Base-by-base conservation (phyloP, 2,329 filamentous ascomycete genomes). In the Fusarium miscanthi region DNA sequence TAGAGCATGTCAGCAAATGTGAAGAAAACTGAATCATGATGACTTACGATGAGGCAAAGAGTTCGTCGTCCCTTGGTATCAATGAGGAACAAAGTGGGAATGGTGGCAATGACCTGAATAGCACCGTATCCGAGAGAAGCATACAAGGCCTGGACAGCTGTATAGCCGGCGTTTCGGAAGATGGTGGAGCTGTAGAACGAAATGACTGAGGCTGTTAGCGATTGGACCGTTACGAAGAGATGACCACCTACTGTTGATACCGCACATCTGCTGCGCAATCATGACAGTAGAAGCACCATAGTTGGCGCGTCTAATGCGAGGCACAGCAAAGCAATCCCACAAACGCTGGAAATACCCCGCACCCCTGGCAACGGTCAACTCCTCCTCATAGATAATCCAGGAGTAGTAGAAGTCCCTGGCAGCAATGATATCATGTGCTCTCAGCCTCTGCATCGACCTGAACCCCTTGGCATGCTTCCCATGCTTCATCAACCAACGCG, bases 281-380 rank as follows among this genome's bases (percentile, higher is more conserved):
- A 96, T 96, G 72, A 95, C 93, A 2, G 90, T 90, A 64, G 90
- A 92, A 3, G 93, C 92, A 35, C 93, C 93, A 49, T 92, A 87
- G 30, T 90, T 94, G 3, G 94, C 93, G 40, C 91, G 86, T 41
- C 91, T 85, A n/a, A 92, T 85, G 59, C 92, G 85, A 3, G 91
- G 89, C 43, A 93, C 86, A 27, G 89, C 88, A 77, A 93, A 91
- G 6, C 90, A 83, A 76, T 93, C 87, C 58, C 85, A 77, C 63
- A 81, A 40, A 56, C 80, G 80, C 30, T 73, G 54, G 49, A 82
- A 79, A 54, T 82, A 81, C 0, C 73, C 73, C 1, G 78, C 69
- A 6, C 79, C 79, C 2, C 69, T 33, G 0, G 78, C 77, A n/a
- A 75, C 74, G 59, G 74, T 75, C 35, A 79, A 59, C 27, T 82